Evolutionary conservation across 164 flowering plant species (phyloP), one percentile per base, ranked within the genome.

Genomic region (Euptelea pleiosperma): DNA sequence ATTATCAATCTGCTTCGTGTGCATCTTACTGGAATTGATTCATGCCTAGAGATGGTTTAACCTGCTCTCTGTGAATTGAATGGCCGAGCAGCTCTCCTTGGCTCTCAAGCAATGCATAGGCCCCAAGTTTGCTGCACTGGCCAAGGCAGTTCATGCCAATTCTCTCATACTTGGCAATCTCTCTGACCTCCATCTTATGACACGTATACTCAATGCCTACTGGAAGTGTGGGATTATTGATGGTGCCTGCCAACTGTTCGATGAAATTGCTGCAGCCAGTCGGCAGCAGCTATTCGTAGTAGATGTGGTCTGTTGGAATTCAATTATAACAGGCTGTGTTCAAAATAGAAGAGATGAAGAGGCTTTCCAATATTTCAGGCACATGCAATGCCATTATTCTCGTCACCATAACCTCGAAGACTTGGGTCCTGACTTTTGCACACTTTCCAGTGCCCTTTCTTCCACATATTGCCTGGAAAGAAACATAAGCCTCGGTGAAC

Each of bases 241-340:
- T 4, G 43, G 45, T 26, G 67, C 67, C 24, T 25, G 49, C 60
- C 55, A 57, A 24, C 26, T 68, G 44, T 68, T 68, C 42, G 72
- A 63, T 25, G 72, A 68, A 63, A 52, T 11, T 1, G 18, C 36
- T 7, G 31, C 21, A 22, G 12, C 15, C 2, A 6, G 8, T n/a
- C 21, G 3, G 0, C 16, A 16, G 22, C 41, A 35, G 10, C 25
- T 10, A 4, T 16, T n/a, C 1, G 24, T 15, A 8, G 16, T 60
- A 31, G 72, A 68, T 10, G 48, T 53, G 11, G 59, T 68, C 0
- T 58, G 41, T 9, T 68, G 72, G 67, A 68, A 68, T 34, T 31
- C 68, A 15, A 43, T 64, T 25, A 64, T 69, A 21, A 46, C 64
- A 6, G 68, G 65, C 11, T 55, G 43, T 31, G 46, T 64, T 16